A percentile compares a stretch with the other conserved stretches of the same genome.
phyloP scores from a whole-genome alignment of 2,329 filamentous ascomycete species.

The Penicillium fuscoglaucum region DNA sequence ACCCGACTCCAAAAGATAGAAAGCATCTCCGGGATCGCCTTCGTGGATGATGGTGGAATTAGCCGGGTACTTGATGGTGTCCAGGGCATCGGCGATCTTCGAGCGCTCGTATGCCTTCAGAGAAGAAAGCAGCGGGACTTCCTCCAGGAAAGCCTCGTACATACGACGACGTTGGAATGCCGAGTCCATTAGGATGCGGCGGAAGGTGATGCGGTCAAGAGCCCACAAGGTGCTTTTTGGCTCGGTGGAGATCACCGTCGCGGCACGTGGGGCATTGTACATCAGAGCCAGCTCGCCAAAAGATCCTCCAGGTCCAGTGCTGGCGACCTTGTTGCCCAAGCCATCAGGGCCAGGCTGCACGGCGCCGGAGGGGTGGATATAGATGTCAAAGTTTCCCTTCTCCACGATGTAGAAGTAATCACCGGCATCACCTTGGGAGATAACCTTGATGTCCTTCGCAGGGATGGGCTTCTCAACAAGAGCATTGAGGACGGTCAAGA shows the following conservation, averaged over 20 bases:
- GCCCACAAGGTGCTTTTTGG: conserved; percentile 83
- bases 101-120: conserved; percentile 90
- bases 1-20: conserved; percentile 86
- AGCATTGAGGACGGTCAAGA: conserved; percentile 80
- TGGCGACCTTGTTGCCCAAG: conserved; percentile 77
- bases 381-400: conserved; percentile 83
- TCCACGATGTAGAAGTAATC: conserved; percentile 99
- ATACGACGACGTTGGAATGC: conserved; percentile 93
- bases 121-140: conserved; percentile 79
- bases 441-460: conserved; percentile 85
- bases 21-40: conserved; percentile 86
- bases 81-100: conserved; percentile 95
- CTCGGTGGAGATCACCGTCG: conserved; percentile 85
- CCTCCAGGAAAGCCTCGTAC: conserved; percentile 95
- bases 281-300: conserved; percentile 97
- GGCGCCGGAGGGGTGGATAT: conserved; percentile 76
- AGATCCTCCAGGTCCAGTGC: conserved; percentile 82
- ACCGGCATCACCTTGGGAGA: conserved; percentile 90
- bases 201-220: conserved; percentile 92
- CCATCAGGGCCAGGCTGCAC: conserved; percentile 79
- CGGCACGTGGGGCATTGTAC: conserved; percentile 97
- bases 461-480: conserved; percentile 94
- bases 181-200: conserved; percentile 96
- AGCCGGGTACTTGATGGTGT: conserved; percentile 80
- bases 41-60: conserved; percentile 85